phyloP scores from a whole-genome alignment of 352 stramenopile genomes.

The Phytophthora foliorum region DNA sequence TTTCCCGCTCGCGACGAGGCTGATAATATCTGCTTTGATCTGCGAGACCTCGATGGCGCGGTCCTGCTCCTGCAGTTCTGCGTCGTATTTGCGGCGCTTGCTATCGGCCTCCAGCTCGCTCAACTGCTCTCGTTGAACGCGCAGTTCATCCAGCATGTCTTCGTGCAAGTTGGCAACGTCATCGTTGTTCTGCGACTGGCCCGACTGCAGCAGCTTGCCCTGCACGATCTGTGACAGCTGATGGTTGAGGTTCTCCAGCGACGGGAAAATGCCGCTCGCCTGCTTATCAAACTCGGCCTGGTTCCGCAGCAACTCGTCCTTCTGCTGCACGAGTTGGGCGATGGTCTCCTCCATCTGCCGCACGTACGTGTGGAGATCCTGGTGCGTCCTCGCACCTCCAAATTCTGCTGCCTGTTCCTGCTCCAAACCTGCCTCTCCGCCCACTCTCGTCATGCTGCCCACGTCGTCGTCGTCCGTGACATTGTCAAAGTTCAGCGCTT shows the following conservation, averaged over 20 bases:
- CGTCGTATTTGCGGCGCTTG: constrained; percentile 76
- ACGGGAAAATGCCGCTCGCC: constrained; percentile 86
- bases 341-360: constrained; percentile 88
- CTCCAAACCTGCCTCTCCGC: constrained; percentile 12
- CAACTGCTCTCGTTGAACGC: constrained; percentile 76
- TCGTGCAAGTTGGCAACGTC: constrained; percentile 74
- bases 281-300: constrained; percentile 87
- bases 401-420: constrained; percentile 32
- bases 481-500: constrained; percentile 78
- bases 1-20: constrained; percentile 67
- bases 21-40: constrained; percentile 79
- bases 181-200: constrained; percentile 60
- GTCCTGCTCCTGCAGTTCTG: constrained; percentile 82
- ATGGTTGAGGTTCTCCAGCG: constrained; percentile 81
- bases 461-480: constrained; percentile 57
- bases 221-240: constrained; percentile 84
- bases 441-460: constrained; percentile 20
- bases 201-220: constrained; percentile 59
- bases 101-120: constrained; percentile 79
- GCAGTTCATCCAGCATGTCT: constrained; percentile 77
- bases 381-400: constrained; percentile 40
- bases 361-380: constrained; percentile 75
- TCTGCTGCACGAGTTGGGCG: constrained; percentile 79
- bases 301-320: constrained; percentile 79
- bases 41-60: constrained; percentile 80